A percentile compares a stretch with the other conserved stretches of the same genome.
phyloP scores from a whole-genome alignment of 306 rosid genomes.

The Erythrophleum fordii region DNA sequence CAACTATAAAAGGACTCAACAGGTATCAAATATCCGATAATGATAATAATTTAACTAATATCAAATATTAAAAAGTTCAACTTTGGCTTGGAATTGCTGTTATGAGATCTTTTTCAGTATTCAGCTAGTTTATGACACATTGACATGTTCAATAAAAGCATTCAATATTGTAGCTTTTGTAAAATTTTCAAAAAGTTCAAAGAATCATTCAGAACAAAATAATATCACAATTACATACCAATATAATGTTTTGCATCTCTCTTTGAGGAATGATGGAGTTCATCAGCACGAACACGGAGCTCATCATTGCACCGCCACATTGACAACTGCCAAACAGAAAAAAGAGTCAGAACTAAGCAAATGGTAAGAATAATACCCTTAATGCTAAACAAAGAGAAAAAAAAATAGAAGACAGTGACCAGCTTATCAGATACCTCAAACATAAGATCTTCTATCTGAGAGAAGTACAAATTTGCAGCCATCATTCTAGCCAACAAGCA shows the following conservation, averaged over 20 bases:
- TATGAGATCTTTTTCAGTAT: not conserved
- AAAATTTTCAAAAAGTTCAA: not conserved
- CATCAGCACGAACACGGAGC: conserved; percentile 67
- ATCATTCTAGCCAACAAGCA: conserved; percentile 94
- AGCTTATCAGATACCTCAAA: conserved; percentile 68
- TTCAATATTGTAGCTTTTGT: not conserved
- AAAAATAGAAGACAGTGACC: not conserved
- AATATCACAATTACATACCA: conserved; percentile 49
- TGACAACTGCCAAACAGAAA: conserved; percentile 58
- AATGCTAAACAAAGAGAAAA: not conserved
- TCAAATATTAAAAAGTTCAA: not conserved
- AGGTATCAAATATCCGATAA: not conserved
- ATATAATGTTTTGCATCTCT: conserved; percentile 85
- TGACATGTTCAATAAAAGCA: not conserved
- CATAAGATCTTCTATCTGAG: conserved; percentile 94
- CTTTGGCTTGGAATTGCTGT: not conserved
- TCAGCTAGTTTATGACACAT: not conserved
- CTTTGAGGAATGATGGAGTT: conserved; percentile 70
- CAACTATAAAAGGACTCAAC: no score
- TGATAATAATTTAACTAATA: not conserved
- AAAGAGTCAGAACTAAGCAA: not conserved
- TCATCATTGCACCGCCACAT: conserved; percentile 93
- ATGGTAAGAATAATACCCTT: not conserved
- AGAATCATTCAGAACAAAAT: not conserved
- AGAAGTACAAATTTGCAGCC: conserved; percentile 92